Conservation (phyloP, 2,329 filamentous ascomycete genomes). For the Fusarium miscanthi region DNA sequence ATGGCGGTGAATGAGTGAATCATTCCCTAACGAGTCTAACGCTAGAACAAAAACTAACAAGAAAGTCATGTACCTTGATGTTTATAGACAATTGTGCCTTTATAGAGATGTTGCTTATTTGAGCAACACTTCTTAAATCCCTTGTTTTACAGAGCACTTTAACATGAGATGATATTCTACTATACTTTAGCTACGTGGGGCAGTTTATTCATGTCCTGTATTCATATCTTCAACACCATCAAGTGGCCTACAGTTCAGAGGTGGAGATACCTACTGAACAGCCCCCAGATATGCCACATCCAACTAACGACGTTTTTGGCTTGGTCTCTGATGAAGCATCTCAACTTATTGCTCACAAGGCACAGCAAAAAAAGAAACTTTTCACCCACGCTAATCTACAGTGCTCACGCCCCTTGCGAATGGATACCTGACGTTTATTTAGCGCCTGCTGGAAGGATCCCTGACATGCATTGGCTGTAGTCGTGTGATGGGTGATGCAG, state of each 20-base stretch:
- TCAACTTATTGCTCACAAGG: constrained; percentile 24
- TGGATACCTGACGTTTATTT: constrained; percentile 28
- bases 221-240: neutral
- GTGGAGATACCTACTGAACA: constrained; percentile 14
- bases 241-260: neutral
- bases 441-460: constrained; percentile 23
- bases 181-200: neutral
- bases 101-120: neutral
- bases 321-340: constrained; percentile 30
- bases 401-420: constrained; percentile 32
- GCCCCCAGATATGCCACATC: constrained; percentile 21
- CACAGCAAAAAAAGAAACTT: constrained; percentile 33
- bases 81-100: neutral
- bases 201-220: neutral
- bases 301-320: constrained; percentile 33
- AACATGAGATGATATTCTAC: neutral
- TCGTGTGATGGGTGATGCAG: constrained; percentile 27
- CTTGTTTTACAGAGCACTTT: neutral
- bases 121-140: neutral
- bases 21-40: constrained; percentile 25
- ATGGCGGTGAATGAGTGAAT: constrained; percentile 46
- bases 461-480: constrained; percentile 12
- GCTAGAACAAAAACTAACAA: constrained; percentile 15
- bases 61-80: neutral
- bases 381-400: constrained; percentile 31